These are phyloP conservation scores for Thelonectria blattea DNA, from an alignment of 2,329 filamentous ascomycete species.

Conservation along the genomic window DNA sequence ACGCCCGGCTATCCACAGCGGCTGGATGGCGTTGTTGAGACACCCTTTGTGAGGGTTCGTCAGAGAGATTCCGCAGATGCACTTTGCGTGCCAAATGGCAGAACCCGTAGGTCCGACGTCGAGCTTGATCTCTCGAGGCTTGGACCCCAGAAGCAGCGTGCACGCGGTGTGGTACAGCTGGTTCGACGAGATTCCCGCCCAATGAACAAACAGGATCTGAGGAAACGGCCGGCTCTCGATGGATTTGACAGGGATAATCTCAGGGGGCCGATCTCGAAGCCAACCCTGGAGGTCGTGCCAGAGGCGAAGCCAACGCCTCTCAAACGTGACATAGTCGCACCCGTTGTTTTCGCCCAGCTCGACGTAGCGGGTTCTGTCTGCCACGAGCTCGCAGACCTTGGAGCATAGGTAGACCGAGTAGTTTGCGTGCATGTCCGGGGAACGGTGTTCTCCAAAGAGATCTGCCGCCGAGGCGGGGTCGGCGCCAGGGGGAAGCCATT, in stretches of 20 bases:
- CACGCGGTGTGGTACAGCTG: constrained; percentile 64
- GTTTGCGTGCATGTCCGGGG: constrained; percentile 63
- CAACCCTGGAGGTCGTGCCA: constrained; percentile 59
- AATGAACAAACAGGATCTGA: constrained; percentile 58
- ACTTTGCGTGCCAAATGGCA: constrained; percentile 60
- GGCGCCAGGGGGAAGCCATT: constrained; percentile 53
- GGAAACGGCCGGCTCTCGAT: constrained; percentile 55
- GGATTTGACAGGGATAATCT: constrained; percentile 53
- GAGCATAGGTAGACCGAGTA: constrained; percentile 64
- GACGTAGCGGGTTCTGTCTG: constrained; percentile 53
- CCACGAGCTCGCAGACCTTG: constrained; percentile 56
- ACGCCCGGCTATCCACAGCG: constrained; percentile 61
- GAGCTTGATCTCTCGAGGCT: constrained; percentile 41
- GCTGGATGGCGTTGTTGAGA: constrained; percentile 63
- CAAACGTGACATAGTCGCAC: constrained; percentile 48
- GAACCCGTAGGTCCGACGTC: constrained; percentile 44
- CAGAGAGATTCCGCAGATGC: constrained; percentile 61
- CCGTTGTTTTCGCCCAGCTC: constrained; percentile 55
- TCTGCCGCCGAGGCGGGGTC: constrained; percentile 44
- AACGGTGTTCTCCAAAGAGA: constrained; percentile 43
- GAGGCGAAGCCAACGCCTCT: constrained; percentile 52
- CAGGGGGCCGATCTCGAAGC: constrained; percentile 52
- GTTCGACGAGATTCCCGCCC: constrained; percentile 62
- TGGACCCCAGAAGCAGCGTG: constrained; percentile 56
- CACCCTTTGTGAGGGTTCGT: constrained; percentile 62